Evolutionary conservation across 257 asterid genomes (phyloP), one percentile per base, ranked within the genome.

Genomic region (Solanum dulcamara): DNA sequence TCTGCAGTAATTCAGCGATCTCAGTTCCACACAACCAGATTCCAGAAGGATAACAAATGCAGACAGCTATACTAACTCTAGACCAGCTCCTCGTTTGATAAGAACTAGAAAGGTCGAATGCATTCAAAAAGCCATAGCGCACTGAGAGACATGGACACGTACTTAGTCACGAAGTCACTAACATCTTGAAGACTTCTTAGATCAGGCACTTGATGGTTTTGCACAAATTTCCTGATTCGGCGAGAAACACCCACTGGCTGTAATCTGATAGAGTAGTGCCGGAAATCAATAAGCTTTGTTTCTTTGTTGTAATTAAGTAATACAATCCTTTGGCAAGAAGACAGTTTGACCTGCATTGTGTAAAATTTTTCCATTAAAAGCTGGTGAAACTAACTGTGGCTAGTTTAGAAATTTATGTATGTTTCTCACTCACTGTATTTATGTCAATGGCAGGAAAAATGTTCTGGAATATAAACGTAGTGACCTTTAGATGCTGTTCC

Each of bases 191-290:
- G 95, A 87, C 84, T 92, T 86, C 94, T 92, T 87, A 97, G 91
- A 90, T 95, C 90, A 79, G 99, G 98, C 87, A 92, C 98, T 85
- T 94, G 92, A 86, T 92, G 99, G 85, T 90, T 94, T 92, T 94
- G 99, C 85, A 97, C 98, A 89, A 97, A 93, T 89, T 94, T 94
- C 85, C 98, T 89, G 85, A 97, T 88, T 87, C 94, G 91, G 53
- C 97, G 94, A 3, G 98, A 92, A 53, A 95, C 97, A n/a, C 96
- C 98, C 83, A 95, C 87, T 71, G 99, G 99, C 90, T 95, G 98
- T 89, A 95, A 90, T 90, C 97, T 92, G 88, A 97, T 89, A 13
- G 99, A 97, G 89, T 93, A 95, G 87, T 97, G 98, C 59, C 98
- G 93, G 81, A 95, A 92, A 87, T 97, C 99, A 86, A 97, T 92